These are phyloP conservation scores for Endogone sp. DNA, from an alignment of 192 early-diverging fungal species.

Conservation along the genomic window DNA sequence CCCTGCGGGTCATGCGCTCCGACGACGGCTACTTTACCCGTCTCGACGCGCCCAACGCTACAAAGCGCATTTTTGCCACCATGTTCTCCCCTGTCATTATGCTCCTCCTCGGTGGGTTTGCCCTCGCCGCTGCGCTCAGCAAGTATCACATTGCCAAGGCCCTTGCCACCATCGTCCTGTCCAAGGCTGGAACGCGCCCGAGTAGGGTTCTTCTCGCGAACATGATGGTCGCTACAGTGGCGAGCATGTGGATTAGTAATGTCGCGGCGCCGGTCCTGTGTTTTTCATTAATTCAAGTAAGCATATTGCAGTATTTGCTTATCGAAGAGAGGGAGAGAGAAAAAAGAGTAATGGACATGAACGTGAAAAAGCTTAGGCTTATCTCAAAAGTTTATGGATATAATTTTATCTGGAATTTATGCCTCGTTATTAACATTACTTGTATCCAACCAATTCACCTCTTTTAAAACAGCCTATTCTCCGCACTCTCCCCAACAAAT, in stretches of 20 bases:
- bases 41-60: slow-evolving; percentile 67
- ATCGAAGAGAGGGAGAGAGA: neutral
- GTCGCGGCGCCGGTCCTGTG: slow-evolving; percentile 97
- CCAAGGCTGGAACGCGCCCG: slow-evolving; percentile 85
- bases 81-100: slow-evolving; percentile 98
- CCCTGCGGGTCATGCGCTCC: slow-evolving; percentile 79
- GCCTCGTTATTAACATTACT: neutral
- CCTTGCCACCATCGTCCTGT: slow-evolving; percentile 82
- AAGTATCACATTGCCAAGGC: slow-evolving; percentile 94
- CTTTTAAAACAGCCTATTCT: slow-evolving; percentile 90
- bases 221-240: slow-evolving; percentile 95
- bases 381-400: neutral
- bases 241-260: slow-evolving; percentile 98
- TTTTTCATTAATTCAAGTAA: slow-evolving; percentile 84
- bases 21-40: slow-evolving; percentile 48
- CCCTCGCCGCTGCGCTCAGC: slow-evolving; percentile 90
- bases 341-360: neutral
- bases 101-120: slow-evolving; percentile 92
- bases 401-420: neutral
- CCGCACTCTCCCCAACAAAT: slow-evolving; percentile 78
- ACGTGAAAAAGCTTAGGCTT: neutral
- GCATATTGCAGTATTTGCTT: slow-evolving; percentile 3
- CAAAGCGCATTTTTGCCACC: slow-evolving; percentile 82
- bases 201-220: slow-evolving; percentile 82
- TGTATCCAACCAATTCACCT: neutral